Conservation (phyloP, 2,329 filamentous ascomycete species). For the Pseudocercospora ulei region DNA sequence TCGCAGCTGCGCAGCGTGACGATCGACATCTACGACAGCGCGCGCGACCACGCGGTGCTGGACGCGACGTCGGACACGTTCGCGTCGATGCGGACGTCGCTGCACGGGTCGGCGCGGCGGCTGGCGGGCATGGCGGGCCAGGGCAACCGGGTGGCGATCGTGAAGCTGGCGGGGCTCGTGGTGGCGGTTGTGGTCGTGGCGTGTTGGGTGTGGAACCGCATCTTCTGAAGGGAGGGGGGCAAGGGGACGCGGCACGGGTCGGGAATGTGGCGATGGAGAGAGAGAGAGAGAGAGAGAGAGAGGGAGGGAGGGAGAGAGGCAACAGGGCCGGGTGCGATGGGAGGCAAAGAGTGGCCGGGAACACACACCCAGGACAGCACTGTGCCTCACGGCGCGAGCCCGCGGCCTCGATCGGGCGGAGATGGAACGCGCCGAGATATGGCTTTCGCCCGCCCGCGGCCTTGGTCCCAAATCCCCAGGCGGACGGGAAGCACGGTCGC, state of each 20-base stretch:
- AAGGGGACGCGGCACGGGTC: slow-evolving; percentile 6
- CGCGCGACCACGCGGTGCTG: slow-evolving; percentile 75
- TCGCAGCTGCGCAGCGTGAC: slow-evolving; percentile 86
- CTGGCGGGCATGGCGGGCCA: slow-evolving; percentile 82
- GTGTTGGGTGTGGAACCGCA: slow-evolving; percentile 53
- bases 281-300: background rate
- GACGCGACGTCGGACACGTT: slow-evolving; percentile 87
- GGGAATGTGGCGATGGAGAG: background rate
- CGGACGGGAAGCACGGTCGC: too few relatives aligned
- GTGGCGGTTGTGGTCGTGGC: slow-evolving; percentile 62
- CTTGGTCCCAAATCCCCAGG: too few relatives aligned
- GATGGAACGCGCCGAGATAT: too few relatives aligned
- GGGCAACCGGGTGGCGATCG: slow-evolving; percentile 80
- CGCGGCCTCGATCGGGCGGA: too few relatives aligned
- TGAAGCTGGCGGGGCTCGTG: slow-evolving; percentile 80
- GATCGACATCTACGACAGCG: slow-evolving; percentile 95
- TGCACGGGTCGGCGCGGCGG: slow-evolving; percentile 74
- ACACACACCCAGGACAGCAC: too few relatives aligned
- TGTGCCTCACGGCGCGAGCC: too few relatives aligned
- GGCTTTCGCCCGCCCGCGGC: too few relatives aligned
- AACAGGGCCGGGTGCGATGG: too few relatives aligned
- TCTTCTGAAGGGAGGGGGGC: slow-evolving; percentile 24
- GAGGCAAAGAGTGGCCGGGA: too few relatives aligned
- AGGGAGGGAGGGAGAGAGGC: too few relatives aligned
- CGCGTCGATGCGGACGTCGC: slow-evolving; percentile 68